phyloP scores from a whole-genome alignment of 2,329 filamentous ascomycete genomes.

The Paraconiothyrium brasiliense region DNA sequence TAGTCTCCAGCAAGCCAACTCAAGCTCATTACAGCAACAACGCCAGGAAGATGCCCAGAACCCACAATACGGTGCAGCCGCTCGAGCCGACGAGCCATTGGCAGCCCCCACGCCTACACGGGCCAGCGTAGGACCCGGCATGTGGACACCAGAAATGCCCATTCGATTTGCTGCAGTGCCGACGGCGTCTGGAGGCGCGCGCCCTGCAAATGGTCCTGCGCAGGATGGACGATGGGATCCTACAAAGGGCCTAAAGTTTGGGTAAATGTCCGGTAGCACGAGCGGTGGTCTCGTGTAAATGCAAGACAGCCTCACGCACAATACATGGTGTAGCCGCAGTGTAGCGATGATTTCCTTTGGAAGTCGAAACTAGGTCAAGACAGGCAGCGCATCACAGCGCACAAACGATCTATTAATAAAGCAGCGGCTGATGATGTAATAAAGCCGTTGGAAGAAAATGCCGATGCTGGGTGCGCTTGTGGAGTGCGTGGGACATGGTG shows the following conservation, averaged over 20 bases:
- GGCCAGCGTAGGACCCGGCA: slow-evolving; percentile 54
- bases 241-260: slow-evolving; percentile 51
- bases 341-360: background rate
- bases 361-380: background rate
- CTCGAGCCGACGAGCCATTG: slow-evolving; percentile 63
- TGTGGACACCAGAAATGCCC: slow-evolving; percentile 83
- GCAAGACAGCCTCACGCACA: slow-evolving; percentile 9
- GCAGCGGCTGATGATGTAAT: slow-evolving; percentile 23
- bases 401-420: slow-evolving; percentile 24
- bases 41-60: slow-evolving; percentile 62
- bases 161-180: slow-evolving; percentile 74
- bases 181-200: slow-evolving; percentile 39
- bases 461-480: slow-evolving; percentile 10
- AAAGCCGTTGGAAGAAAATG: slow-evolving; percentile 19
- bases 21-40: slow-evolving; percentile 55
- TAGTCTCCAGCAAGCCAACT: slow-evolving; percentile 59
- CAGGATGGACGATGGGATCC: slow-evolving; percentile 53
- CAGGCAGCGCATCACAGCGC: background rate
- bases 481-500: slow-evolving; percentile 13
- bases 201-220: slow-evolving; percentile 45
- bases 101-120: slow-evolving; percentile 57
- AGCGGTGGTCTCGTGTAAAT: slow-evolving; percentile 5
- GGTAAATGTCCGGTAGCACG: slow-evolving; percentile 27
- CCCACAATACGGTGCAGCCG: slow-evolving; percentile 64
- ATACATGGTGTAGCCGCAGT: background rate